These are phyloP conservation scores for Pythium biforme DNA, from an alignment of 352 stramenopile genomes.

Conservation along the genomic window DNA sequence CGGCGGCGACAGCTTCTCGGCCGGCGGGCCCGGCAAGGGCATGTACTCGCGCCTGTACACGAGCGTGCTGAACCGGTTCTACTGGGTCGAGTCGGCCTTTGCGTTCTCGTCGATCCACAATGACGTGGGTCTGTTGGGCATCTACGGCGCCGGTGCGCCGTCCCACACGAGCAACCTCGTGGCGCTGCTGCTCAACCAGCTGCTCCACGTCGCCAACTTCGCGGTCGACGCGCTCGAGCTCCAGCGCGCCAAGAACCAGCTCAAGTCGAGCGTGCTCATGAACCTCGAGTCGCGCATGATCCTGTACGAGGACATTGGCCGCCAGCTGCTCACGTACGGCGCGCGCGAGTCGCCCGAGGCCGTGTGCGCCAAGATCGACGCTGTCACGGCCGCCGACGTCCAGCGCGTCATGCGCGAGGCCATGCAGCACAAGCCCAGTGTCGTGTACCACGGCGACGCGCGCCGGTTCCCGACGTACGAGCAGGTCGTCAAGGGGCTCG, in stretches of 20 bases:
- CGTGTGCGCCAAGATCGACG: constrained; percentile 88
- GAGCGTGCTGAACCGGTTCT: constrained; percentile 96
- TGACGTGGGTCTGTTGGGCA: constrained; percentile 94
- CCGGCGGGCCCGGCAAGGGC: constrained; percentile 98
- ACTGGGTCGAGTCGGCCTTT: constrained; percentile 98
- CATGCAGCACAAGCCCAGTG: constrained; percentile 74
- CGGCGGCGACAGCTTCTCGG: constrained; percentile 97
- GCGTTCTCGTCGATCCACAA: constrained; percentile 96
- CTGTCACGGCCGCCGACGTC: constrained; percentile 83
- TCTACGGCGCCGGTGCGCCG: constrained; percentile 87
- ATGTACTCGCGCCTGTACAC: constrained; percentile 99
- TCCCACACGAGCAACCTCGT: constrained; percentile 92
- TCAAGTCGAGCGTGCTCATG: constrained; percentile 99
- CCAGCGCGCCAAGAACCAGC: constrained; percentile 97
- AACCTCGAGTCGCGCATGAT: constrained; percentile 98
- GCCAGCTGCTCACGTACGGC: constrained; percentile 97
- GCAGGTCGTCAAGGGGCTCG: constrained; percentile 70
- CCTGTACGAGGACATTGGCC: constrained; percentile 98
- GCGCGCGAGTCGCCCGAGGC: constrained; percentile 86
- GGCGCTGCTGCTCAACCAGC: constrained; percentile 91
- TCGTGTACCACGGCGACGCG: constrained; percentile 85
- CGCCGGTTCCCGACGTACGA: constrained; percentile 81
- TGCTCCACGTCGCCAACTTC: constrained; percentile 85
- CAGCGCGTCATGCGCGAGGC: constrained; percentile 75
- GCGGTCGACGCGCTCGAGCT: constrained; percentile 88